Conservation (phyloP, 2,329 filamentous ascomycete genomes). For the Coniochaeta sp. region DNA sequence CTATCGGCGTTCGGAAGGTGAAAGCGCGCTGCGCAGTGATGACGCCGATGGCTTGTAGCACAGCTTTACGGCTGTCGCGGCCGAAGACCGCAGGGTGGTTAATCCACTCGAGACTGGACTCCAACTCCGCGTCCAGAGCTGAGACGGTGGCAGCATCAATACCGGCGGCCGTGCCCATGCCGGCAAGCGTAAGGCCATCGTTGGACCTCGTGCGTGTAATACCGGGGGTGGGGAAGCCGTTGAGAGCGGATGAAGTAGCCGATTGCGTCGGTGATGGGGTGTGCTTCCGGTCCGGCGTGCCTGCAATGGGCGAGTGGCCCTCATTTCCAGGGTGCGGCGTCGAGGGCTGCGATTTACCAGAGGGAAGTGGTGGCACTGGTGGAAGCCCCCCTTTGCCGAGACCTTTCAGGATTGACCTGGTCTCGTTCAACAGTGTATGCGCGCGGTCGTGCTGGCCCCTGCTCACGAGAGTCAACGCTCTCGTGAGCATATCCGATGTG, state of each 20-base stretch:
- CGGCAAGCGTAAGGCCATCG: slow-evolving; percentile 49
- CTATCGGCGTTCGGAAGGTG: slow-evolving; percentile 85
- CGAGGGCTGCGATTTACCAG: slow-evolving; percentile 34
- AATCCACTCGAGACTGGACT: slow-evolving; percentile 92
- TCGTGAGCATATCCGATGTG: slow-evolving; percentile 94
- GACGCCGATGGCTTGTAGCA: slow-evolving; percentile 92
- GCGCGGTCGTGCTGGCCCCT: slow-evolving; percentile 90
- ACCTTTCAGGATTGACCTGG: slow-evolving; percentile 88
- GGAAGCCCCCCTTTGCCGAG: slow-evolving; percentile 91
- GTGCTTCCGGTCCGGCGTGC: slow-evolving; percentile 47
- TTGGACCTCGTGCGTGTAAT: slow-evolving; percentile 46
- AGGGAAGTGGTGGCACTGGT: slow-evolving; percentile 64
- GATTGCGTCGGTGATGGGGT: slow-evolving; percentile 48
- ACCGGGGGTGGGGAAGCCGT: slow-evolving; percentile 28
- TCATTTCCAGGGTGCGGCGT: slow-evolving; percentile 41
- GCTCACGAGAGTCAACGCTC: slow-evolving; percentile 83
- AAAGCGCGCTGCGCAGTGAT: slow-evolving; percentile 92
- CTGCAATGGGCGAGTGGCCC: slow-evolving; percentile 30
- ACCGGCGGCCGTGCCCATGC: slow-evolving; percentile 43
- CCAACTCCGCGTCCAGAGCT: slow-evolving; percentile 85
- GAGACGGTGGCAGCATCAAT: slow-evolving; percentile 77
- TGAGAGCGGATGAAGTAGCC: slow-evolving; percentile 31
- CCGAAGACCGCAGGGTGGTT: slow-evolving; percentile 92
- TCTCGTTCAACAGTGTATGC: slow-evolving; percentile 87
- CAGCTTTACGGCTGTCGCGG: slow-evolving; percentile 88